A percentile compares a stretch with the other conserved stretches of the same genome.
Conservation (phyloP, 2,329 filamentous ascomycete genomes). For the Aureobasidium mangrovei region DNA sequence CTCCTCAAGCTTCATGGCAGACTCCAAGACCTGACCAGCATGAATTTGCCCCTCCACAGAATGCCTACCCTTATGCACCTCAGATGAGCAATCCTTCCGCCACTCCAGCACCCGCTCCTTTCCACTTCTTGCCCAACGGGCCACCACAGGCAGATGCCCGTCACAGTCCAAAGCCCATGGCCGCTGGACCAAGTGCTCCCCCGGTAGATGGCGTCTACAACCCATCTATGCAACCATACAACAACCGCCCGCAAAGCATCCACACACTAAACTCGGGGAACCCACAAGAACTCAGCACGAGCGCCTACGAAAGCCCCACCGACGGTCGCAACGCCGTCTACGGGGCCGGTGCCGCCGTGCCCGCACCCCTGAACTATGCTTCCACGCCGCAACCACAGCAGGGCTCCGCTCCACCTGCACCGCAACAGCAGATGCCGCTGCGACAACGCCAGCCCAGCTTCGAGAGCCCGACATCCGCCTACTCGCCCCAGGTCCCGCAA, state of each 20-base stretch:
- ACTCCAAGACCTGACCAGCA: slow-evolving; percentile 14
- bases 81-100: slow-evolving; percentile 11
- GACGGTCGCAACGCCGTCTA: slow-evolving; percentile 34
- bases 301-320: slow-evolving; percentile 39
- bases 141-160: slow-evolving; percentile 18
- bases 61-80: slow-evolving; percentile 14
- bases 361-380: slow-evolving; percentile 10
- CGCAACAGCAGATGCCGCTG: slow-evolving; percentile 15
- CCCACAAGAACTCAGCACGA: slow-evolving; percentile 41
- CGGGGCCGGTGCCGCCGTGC: slow-evolving; percentile 1
- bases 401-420: slow-evolving; percentile 17
- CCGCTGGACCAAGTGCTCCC: slow-evolving; percentile 18
- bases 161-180: slow-evolving; percentile 18
- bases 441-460: slow-evolving; percentile 23
- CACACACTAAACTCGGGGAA: slow-evolving; percentile 31
- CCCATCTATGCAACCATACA: slow-evolving; percentile 17
- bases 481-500: slow-evolving; percentile 21
- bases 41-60: slow-evolving; percentile 16
- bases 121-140: slow-evolving; percentile 30
- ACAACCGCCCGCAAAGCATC: slow-evolving; percentile 31
- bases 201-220: slow-evolving; percentile 21
- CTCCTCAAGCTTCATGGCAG: slow-evolving; percentile 23
- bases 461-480: slow-evolving; percentile 23
- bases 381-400: neutral
- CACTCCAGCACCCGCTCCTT: slow-evolving; percentile 21